Percentiles rank a stretch among this genome's conserved stretches.
Conservation (phyloP, 495 filamentous ascomycete species). For the Barbatosphaeria neglecta region DNA sequence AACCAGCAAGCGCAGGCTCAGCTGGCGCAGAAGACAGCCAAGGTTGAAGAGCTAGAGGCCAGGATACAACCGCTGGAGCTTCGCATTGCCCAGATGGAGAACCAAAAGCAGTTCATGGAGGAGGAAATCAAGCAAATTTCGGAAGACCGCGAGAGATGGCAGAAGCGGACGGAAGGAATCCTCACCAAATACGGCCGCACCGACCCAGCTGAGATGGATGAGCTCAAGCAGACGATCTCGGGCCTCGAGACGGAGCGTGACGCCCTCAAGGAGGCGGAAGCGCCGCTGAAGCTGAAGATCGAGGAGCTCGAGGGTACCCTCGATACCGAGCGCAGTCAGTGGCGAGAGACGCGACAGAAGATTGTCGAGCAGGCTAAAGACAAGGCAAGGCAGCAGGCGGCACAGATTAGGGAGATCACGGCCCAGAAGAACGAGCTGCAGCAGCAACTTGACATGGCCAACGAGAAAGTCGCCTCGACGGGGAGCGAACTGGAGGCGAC, state of each 20-base stretch:
- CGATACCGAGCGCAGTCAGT: constrained; percentile 32
- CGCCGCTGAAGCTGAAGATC: constrained; percentile 46
- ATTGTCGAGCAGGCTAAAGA: constrained; percentile 39
- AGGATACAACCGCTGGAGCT: constrained; percentile 75
- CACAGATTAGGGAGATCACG: constrained; percentile 20
- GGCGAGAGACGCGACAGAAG: constrained; percentile 26
- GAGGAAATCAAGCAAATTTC: constrained; percentile 77
- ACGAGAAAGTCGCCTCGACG: constrained; percentile 17
- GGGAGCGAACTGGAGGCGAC: constrained; percentile 25
- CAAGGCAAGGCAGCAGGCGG: constrained; percentile 24
- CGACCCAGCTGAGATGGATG: constrained; percentile 83
- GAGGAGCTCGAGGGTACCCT: constrained; percentile 28
- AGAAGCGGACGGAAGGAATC: constrained; percentile 86
- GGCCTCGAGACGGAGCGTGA: constrained; percentile 62
- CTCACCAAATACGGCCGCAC: constrained; percentile 91
- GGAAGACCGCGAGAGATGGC: constrained; percentile 81
- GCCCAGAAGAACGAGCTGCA: constrained; percentile 27
- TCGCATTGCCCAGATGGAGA: constrained; percentile 67
- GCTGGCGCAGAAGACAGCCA: constrained; percentile 59
- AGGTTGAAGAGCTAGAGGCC: constrained; percentile 59
- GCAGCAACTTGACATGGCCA: constrained; percentile 16
- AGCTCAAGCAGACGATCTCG: constrained; percentile 55
- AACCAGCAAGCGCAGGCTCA: constrained; percentile 64
- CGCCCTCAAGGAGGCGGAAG: constrained; percentile 44
- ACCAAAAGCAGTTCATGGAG: constrained; percentile 63